Conservation (phyloP, 306 rosid genomes). For the Ochetophila trinervis region DNA sequence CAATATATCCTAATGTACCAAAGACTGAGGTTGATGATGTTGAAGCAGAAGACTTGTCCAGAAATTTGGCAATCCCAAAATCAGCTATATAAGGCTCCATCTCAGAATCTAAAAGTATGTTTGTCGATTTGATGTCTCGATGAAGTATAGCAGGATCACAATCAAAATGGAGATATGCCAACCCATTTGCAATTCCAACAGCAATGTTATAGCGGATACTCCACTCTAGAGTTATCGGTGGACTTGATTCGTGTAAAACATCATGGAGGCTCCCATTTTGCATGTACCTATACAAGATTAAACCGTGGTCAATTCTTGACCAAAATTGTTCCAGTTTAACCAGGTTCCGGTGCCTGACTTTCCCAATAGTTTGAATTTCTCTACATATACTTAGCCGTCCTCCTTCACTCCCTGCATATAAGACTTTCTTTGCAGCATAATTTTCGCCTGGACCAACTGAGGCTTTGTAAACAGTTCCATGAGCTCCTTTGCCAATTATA, state of each 20-base stretch:
- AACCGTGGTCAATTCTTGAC: slow-evolving; percentile 52
- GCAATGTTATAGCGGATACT: slow-evolving; percentile 60
- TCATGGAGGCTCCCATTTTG: slow-evolving; percentile 87
- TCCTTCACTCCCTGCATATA: slow-evolving; percentile 38
- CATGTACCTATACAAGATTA: slow-evolving; percentile 67
- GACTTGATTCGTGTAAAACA: slow-evolving; percentile 51
- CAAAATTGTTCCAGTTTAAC: slow-evolving; percentile 63
- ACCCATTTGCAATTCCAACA: slow-evolving; percentile 68
- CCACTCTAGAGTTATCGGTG: slow-evolving; percentile 55
- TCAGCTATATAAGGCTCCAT: slow-evolving; percentile 80
- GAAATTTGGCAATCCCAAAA: slow-evolving; percentile 78
- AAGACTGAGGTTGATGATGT: slow-evolving; percentile 35
- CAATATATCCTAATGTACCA: slow-evolving; percentile 79
- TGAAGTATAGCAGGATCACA: slow-evolving; percentile 77
- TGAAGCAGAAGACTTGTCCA: slow-evolving; percentile 56
- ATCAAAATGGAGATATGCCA: slow-evolving; percentile 75
- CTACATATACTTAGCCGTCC: slow-evolving; percentile 51
- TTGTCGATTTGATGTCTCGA: slow-evolving; percentile 78
- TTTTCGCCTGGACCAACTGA: slow-evolving; percentile 33
- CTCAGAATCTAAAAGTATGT: slow-evolving; percentile 74
- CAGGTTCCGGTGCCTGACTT: slow-evolving; percentile 69
- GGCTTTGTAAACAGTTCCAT: slow-evolving; percentile 82
- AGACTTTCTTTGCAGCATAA: slow-evolving; percentile 72
- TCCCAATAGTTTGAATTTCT: slow-evolving; percentile 64
- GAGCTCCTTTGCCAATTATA: slow-evolving; percentile 81